A percentile compares a stretch with the other conserved stretches of the same genome.
These are phyloP conservation scores for Cyclaneusma minus DNA, from an alignment of 2,329 filamentous ascomycete genomes.

Conservation along the genomic window DNA sequence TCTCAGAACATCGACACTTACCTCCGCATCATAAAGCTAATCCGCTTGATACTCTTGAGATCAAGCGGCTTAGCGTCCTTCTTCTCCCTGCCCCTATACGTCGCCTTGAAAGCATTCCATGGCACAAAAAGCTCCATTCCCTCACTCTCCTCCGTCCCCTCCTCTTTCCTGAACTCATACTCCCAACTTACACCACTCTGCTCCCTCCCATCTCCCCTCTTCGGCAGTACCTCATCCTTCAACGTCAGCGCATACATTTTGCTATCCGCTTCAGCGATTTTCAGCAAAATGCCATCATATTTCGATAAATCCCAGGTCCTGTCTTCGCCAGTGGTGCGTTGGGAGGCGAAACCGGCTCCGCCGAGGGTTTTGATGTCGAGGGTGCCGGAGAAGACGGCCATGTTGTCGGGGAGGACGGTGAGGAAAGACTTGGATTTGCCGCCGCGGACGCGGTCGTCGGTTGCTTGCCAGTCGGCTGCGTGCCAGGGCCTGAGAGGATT, in stretches of 20 bases:
- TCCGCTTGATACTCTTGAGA: constrained; percentile 40
- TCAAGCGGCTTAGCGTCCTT: constrained; percentile 44
- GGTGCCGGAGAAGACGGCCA: constrained; percentile 44
- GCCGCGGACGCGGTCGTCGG: constrained; percentile 65
- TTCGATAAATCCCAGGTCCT: constrained; percentile 45
- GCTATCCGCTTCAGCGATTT: constrained; percentile 35
- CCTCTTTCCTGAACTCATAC: constrained; percentile 38
- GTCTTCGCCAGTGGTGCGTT: constrained; percentile 45
- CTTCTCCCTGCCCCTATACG: constrained; percentile 54
- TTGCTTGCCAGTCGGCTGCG: constrained; percentile 45
- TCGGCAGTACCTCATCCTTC: constrained; percentile 50
- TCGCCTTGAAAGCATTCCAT: constrained; percentile 53
- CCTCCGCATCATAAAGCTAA: constrained; percentile 75
- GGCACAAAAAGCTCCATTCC: constrained; percentile 33
- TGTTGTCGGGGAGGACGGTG: constrained; percentile 16
- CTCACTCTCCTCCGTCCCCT: constrained; percentile 15
- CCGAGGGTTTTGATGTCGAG: constrained; percentile 63
- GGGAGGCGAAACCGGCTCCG: constrained; percentile 70
- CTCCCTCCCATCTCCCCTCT: constrained; percentile 48
- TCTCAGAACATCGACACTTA: constrained; percentile 20
- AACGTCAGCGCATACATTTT: constrained; percentile 61
- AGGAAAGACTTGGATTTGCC: constrained; percentile 46
- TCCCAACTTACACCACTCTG: constrained; percentile 62
- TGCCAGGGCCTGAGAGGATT: constrained; percentile 38
- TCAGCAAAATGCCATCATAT: constrained; percentile 45